phyloP scores from a whole-genome alignment of 2,329 filamentous ascomycete species.

The Allantophomopsis lycopodina region DNA sequence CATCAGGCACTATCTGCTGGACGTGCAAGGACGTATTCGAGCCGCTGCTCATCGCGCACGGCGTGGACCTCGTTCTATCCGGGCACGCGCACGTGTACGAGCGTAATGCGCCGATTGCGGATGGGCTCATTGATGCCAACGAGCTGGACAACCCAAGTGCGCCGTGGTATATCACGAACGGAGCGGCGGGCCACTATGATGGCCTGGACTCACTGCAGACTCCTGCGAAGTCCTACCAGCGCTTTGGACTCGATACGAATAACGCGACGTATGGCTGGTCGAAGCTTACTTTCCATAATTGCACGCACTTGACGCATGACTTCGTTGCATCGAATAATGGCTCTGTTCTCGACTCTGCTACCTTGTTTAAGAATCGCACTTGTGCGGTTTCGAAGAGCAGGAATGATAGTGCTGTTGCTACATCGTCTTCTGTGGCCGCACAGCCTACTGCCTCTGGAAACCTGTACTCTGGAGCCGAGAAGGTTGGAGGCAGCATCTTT shows the following conservation, averaged over 20 bases:
- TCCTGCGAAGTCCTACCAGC: conserved; percentile 1
- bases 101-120: conserved; percentile 9
- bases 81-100: conserved; percentile 31
- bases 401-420: no score
- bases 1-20: conserved; percentile 25
- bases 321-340: conserved; percentile 19
- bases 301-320: conserved; percentile 23
- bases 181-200: conserved; percentile 17
- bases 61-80: conserved; percentile 30
- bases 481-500: background rate
- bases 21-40: conserved; percentile 29
- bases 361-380: conserved; percentile 11
- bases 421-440: no score
- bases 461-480: background rate
- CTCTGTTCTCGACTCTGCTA: conserved; percentile 17
- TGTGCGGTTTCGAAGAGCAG: background rate
- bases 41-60: conserved; percentile 24
- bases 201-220: conserved; percentile 11
- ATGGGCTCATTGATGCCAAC: conserved; percentile 2
- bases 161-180: conserved; percentile 17
- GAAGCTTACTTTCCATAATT: conserved; percentile 24
- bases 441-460: background rate
- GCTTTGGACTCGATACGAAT: conserved; percentile 15
- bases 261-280: conserved; percentile 23
- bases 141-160: conserved; percentile 12